Percentiles rank a stretch among this genome's conserved stretches.
Evolutionary conservation across 371 early-diverging fungal genomes (phyloP).

Genomic region (Mucor saturninus): DNA sequence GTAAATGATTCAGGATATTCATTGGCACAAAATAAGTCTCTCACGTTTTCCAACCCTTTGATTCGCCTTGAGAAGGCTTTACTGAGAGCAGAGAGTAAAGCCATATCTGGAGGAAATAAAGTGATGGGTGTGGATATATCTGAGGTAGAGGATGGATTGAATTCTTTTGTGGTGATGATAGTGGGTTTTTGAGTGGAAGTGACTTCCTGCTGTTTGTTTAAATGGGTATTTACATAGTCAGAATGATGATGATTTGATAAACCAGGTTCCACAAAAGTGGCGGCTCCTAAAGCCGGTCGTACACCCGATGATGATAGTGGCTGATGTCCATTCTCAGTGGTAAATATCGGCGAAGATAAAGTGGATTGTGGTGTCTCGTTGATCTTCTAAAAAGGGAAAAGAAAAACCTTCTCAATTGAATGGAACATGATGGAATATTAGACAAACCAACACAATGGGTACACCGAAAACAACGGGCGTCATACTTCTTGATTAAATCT

Average conservation of each 20-base stretch:
- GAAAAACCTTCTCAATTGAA: too few relatives aligned
- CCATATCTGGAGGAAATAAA: constrained; percentile 13
- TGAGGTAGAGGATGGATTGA: neutral
- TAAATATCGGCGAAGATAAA: neutral
- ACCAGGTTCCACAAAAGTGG: constrained; percentile 19
- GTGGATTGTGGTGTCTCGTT: neutral
- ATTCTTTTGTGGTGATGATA: neutral
- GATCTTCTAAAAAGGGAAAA: neutral
- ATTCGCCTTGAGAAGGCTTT: constrained; percentile 26
- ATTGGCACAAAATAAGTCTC: constrained; percentile 47
- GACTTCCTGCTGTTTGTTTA: neutral
- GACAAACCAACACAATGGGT: too few relatives aligned
- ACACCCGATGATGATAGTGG: neutral
- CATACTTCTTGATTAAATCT: too few relatives aligned
- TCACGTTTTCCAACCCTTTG: constrained; percentile 24
- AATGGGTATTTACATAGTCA: too few relatives aligned
- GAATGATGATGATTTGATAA: neutral
- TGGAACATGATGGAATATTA: too few relatives aligned
- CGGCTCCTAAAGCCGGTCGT: neutral
- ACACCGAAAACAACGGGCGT: too few relatives aligned
- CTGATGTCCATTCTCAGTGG: neutral
- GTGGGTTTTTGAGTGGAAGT: neutral
- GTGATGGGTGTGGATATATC: neutral
- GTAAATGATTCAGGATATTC: constrained; percentile 54
- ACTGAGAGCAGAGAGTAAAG: constrained; percentile 28